Conservation (phyloP, 2,329 filamentous ascomycete species). For the Penicillium paneum region DNA sequence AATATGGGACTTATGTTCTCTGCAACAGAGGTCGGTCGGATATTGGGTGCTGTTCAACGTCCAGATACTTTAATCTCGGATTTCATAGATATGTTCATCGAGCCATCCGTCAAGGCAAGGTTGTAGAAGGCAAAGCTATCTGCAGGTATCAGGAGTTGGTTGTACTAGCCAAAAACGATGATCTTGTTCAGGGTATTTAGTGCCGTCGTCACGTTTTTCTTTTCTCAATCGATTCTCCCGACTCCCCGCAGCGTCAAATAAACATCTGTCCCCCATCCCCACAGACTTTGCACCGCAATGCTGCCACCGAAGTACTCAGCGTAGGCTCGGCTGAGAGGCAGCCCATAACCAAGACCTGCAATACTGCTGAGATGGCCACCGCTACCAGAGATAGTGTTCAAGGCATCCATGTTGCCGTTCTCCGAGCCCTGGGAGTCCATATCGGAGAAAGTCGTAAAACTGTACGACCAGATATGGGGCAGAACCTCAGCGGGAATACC, state of each 20-base stretch:
- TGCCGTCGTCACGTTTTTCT: background rate
- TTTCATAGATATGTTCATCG: conserved; percentile 19
- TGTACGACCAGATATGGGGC: conserved; percentile 92
- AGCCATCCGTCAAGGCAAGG: background rate
- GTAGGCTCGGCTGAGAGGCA: conserved; percentile 87
- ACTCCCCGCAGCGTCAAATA: conserved; percentile 62
- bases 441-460: conserved; percentile 90
- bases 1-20: conserved; percentile 23
- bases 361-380: conserved; percentile 76
- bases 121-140: conserved; percentile 7
- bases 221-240: conserved; percentile 46
- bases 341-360: conserved; percentile 86
- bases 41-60: conserved; percentile 12
- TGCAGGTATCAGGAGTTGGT: background rate
- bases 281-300: conserved; percentile 90
- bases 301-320: conserved; percentile 98
- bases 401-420: conserved; percentile 60
- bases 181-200: conserved; percentile 6
- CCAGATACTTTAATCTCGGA: conserved; percentile 11
- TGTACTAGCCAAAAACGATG: background rate
- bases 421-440: conserved; percentile 51
- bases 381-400: conserved; percentile 71
- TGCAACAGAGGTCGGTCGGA: conserved; percentile 8
- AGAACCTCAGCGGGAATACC: conserved; percentile 83
- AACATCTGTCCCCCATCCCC: conserved; percentile 81